A percentile compares a stretch with the other conserved stretches of the same genome.
Evolutionary conservation across 2,329 filamentous ascomycete species (phyloP).

Genomic region (Diaporthe citrichinensis): DNA sequence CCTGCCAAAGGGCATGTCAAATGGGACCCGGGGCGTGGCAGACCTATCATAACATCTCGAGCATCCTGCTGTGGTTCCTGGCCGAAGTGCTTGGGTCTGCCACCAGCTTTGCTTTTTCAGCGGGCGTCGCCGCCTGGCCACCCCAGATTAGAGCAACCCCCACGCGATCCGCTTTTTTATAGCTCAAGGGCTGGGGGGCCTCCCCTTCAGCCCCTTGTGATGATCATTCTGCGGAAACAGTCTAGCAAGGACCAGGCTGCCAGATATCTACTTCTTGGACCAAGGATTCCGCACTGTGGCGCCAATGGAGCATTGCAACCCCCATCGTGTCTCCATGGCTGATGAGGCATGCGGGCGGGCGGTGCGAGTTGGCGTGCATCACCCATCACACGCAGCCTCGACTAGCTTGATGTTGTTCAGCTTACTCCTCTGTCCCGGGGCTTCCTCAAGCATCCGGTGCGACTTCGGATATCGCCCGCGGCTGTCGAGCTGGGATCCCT

Average conservation of each 20-base stretch:
- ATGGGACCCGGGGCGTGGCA: neutral
- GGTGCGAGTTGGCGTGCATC: slow-evolving; percentile 23
- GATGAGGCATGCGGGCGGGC: slow-evolving; percentile 25
- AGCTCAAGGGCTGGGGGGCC: slow-evolving; percentile 20
- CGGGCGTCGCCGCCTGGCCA: slow-evolving; percentile 23
- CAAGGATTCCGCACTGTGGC: slow-evolving; percentile 39
- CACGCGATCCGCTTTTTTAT: slow-evolving; percentile 39
- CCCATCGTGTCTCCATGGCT: slow-evolving; percentile 34
- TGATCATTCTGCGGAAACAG: slow-evolving; percentile 20
- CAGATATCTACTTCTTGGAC: neutral
- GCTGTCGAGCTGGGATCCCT: slow-evolving; percentile 26
- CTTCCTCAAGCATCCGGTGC: slow-evolving; percentile 27
- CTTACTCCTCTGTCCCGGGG: slow-evolving; percentile 11
- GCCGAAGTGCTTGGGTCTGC: neutral
- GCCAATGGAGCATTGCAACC: slow-evolving; percentile 21
- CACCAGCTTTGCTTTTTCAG: slow-evolving; percentile 9
- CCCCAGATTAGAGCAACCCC: slow-evolving; percentile 14
- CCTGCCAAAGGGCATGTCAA: slow-evolving; percentile 22
- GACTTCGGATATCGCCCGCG: slow-evolving; percentile 9
- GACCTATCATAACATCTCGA: slow-evolving; percentile 2
- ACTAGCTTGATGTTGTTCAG: slow-evolving; percentile 32
- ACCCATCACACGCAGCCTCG: slow-evolving; percentile 33
- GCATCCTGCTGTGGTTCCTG: slow-evolving; percentile 20
- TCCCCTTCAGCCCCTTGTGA: slow-evolving; percentile 23
- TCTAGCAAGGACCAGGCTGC: slow-evolving; percentile 34